Percentiles rank a stretch among this genome's conserved stretches.
Conservation (phyloP, 768 basidiomycete genomes). For the Tubosaeta brunneosetosa region DNA sequence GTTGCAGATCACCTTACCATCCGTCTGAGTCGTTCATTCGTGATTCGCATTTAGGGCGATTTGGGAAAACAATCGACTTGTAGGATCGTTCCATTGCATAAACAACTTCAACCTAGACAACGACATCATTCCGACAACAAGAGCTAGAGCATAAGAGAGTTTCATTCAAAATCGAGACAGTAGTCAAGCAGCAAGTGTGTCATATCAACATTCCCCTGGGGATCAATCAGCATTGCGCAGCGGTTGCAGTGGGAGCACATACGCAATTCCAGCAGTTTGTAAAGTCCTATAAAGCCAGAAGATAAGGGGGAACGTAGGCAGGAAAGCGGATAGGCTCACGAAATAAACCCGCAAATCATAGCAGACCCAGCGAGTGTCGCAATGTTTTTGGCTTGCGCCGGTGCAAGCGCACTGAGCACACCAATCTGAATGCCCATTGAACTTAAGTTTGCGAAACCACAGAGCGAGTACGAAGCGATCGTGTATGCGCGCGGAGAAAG, state of each 20-base stretch:
- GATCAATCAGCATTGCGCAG: constrained; percentile 14
- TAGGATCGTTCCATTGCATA: background rate
- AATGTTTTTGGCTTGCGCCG: constrained; percentile 65
- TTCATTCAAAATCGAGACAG: background rate
- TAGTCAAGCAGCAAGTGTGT: constrained; percentile 7
- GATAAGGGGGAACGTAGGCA: background rate
- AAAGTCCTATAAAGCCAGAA: constrained; percentile 34
- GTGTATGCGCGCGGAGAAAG: constrained; percentile 72
- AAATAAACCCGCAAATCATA: constrained; percentile 67
- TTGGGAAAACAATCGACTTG: background rate
- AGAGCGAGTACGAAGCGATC: constrained; percentile 83
- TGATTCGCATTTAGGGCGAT: no score
- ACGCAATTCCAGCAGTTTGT: constrained; percentile 58
- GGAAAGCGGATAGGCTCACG: constrained; percentile 23
- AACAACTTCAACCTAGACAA: background rate
- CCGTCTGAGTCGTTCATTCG: background rate
- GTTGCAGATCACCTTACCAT: background rate
- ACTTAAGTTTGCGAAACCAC: constrained; percentile 86
- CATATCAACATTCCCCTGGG: constrained; percentile 46
- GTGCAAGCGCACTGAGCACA: constrained; percentile 66
- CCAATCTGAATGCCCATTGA: constrained; percentile 86
- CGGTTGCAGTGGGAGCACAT: constrained; percentile 22
- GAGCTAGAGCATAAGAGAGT: background rate
- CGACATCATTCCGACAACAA: background rate
- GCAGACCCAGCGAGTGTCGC: constrained; percentile 64